phyloP scores from a whole-genome alignment of 805 yeast genomes.

The Starmerella roubikii region DNA sequence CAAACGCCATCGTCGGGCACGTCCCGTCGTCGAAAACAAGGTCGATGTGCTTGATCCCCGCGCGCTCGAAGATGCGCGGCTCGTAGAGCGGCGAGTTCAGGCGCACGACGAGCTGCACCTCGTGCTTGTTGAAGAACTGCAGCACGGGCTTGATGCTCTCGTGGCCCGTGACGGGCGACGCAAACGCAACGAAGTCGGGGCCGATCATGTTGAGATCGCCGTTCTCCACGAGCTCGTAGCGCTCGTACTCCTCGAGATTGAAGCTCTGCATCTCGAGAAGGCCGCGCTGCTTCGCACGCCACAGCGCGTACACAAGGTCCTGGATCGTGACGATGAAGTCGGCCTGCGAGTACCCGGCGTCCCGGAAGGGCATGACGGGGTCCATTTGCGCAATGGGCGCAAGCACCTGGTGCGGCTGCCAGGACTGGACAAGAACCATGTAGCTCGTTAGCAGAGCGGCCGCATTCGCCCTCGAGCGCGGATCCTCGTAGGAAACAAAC shows the following conservation, averaged over 20 bases:
- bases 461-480: conserved; percentile 78
- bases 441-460: conserved; percentile 90
- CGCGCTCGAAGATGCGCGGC: conserved; percentile 62
- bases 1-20: conserved; percentile 89
- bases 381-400: conserved; percentile 87
- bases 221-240: conserved; percentile 87
- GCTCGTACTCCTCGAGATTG: conserved; percentile 87
- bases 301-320: conserved; percentile 88
- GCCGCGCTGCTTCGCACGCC: conserved; percentile 93
- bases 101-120: conserved; percentile 82
- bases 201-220: conserved; percentile 90
- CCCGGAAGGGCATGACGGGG: conserved; percentile 87
- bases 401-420: conserved; percentile 97
- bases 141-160: conserved; percentile 43
- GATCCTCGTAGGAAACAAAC: conserved; percentile 69
- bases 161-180: conserved; percentile 58
- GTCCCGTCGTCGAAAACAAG: conserved; percentile 98
- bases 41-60: conserved; percentile 80
- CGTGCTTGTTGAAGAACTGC: conserved; percentile 53
- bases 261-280: conserved; percentile 72
- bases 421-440: conserved; percentile 84
- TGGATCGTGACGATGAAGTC: conserved; percentile 89
- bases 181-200: conserved; percentile 92
- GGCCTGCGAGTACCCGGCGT: conserved; percentile 93
- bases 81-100: conserved; percentile 86